Conservation (phyloP, 164 flowering plant genomes). For the Magnolia officinalis region DNA sequence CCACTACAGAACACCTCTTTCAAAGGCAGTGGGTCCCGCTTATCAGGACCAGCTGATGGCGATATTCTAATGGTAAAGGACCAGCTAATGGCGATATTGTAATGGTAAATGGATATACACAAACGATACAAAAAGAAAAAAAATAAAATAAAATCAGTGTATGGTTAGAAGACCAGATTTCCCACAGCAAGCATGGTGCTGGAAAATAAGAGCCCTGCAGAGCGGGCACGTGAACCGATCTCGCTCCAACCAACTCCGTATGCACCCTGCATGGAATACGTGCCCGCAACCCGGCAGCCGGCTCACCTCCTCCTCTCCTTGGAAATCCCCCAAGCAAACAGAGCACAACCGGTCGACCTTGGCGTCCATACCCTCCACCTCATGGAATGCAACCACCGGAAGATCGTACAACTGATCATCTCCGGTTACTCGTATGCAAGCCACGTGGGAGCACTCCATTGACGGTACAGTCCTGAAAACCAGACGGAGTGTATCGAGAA, state of each 20-base stretch:
- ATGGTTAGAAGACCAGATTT: not conserved
- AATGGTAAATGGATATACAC: too few relatives aligned
- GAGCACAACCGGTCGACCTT: slow-evolving; percentile 28
- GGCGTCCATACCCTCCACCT: slow-evolving; percentile 13
- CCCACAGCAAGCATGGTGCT: not conserved
- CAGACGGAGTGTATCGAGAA: not conserved
- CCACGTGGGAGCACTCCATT: not conserved
- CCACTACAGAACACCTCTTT: too few relatives aligned
- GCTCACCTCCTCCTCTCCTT: slow-evolving; percentile 42
- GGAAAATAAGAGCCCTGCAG: slow-evolving; percentile 29
- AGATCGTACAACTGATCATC: slow-evolving; percentile 3
- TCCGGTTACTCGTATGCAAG: not conserved
- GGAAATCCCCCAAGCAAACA: slow-evolving; percentile 51
- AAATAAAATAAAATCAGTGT: not conserved
- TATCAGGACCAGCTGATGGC: too few relatives aligned
- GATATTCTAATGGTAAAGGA: too few relatives aligned
- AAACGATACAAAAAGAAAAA: too few relatives aligned
- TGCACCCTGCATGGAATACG: slow-evolving; percentile 46
- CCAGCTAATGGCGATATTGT: too few relatives aligned
- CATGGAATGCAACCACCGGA: slow-evolving; percentile 21
- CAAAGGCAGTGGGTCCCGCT: too few relatives aligned
- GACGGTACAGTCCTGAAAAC: slow-evolving; percentile 1
- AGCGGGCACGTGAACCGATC: slow-evolving; percentile 58
- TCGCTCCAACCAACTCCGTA: slow-evolving; percentile 39
- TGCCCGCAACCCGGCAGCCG: slow-evolving; percentile 41